These are phyloP conservation scores for Arabidopsis lyrata DNA, from an alignment of 441 rosid species.

Conservation along the genomic window DNA sequence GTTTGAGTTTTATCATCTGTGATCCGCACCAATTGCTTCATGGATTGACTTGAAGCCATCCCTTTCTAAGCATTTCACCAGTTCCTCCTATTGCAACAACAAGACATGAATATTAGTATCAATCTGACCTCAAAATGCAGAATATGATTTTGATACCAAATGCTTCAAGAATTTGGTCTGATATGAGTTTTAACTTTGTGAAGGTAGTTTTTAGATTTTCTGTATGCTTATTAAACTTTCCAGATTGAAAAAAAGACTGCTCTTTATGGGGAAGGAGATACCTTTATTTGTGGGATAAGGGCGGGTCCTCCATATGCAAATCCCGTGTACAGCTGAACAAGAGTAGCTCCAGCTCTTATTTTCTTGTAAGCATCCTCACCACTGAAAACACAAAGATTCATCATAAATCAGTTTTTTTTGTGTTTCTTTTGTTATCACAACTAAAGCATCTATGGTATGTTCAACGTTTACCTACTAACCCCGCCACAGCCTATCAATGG, in stretches of 20 bases:
- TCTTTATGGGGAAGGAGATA: conserved; percentile 36
- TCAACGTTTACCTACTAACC: conserved; percentile 69
- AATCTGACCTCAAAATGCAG: background rate
- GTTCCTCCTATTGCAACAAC: conserved; percentile 57
- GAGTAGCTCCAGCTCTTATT: conserved; percentile 95
- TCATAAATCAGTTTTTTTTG: background rate
- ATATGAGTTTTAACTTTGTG: background rate
- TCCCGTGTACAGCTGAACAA: conserved; percentile 91
- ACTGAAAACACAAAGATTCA: conserved; percentile 48
- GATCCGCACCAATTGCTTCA: conserved; percentile 95
- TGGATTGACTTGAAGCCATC: conserved; percentile 86
- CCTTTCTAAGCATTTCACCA: conserved; percentile 83
- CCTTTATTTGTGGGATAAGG: conserved; percentile 89
- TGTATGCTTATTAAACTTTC: background rate
- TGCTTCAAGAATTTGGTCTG: background rate
- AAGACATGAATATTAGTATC: background rate
- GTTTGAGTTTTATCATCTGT: conserved; percentile 52
- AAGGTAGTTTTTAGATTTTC: background rate
- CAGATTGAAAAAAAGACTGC: background rate
- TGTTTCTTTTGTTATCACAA: conserved; percentile 8
- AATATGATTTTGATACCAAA: background rate
- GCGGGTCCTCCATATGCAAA: conserved; percentile 99
- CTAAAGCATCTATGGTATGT: background rate
- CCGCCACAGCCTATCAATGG: conserved; percentile 98
- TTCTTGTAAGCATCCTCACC: conserved; percentile 97